Base-by-base conservation (phyloP, 257 asterid genomes). In the Capsicum baccatum region DNA sequence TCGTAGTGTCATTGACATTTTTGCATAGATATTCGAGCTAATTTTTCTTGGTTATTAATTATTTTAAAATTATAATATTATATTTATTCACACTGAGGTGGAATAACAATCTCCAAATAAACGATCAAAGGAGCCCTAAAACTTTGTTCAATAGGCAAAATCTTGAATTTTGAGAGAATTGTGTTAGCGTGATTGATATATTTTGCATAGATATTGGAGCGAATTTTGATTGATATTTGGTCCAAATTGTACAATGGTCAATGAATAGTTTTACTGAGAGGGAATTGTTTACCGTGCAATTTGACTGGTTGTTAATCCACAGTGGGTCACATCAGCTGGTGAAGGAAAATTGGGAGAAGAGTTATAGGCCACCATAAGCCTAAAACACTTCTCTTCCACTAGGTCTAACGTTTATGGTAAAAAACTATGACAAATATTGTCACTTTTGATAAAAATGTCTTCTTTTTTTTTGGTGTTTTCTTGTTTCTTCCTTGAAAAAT, bases 241-340 rank as follows among this genome's bases (percentile, higher is more conserved):
- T 11, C 37, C 19, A n/a, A 26, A 35, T 71, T 68, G 60, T 80
- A 84, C 81, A 55, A 69, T 70, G 68, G 81, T 58, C 9, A 55
- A 70, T 33, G 9, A 42, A 81, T 5, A 11, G 60, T 42, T 9
- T 16, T 82, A 74, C 21, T 78, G 56, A 74, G 26, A 66, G 84
- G n/a, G 8, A 35, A 64, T 17, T 4, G 58, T 54, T 67, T 42
- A 21, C 82, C 19, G 66, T 71, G 63, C 42, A n/a, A 55, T 82
- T 85, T 85, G 86, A 90, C 93, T 91, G 90, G 85, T 80, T 84
- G 92, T 91, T 86, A 82, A 87, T 87, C 91, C 89, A 79, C 62
- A 89, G 94, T 89, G 91, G 94, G 97, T 93, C 97, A 93, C 97
- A 91, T 94, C 97, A 93, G 89, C 95, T 92, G 94, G 94, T 92